A percentile compares a stretch with the other conserved stretches of the same genome.
phyloP scores from a whole-genome alignment of 345 rosid genomes.

The Lumnitzera racemosa region DNA sequence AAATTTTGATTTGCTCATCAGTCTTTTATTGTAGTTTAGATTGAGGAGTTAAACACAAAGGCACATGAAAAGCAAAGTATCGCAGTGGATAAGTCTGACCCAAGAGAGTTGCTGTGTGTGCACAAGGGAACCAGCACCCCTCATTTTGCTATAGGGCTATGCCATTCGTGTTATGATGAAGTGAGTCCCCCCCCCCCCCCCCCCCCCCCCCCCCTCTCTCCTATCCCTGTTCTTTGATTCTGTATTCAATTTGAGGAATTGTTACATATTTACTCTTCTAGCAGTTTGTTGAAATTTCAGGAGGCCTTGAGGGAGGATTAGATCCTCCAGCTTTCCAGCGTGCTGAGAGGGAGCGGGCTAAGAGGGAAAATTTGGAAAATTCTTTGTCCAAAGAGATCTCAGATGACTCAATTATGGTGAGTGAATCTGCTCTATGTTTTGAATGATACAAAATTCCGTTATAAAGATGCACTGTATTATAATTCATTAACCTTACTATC shows the following conservation, averaged over 20 bases:
- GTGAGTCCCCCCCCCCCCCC: conserved; percentile 26
- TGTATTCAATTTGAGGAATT: conserved; percentile 7
- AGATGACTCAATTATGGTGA: conserved; percentile 23
- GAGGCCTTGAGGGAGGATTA: conserved; percentile 82
- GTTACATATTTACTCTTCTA: conserved; percentile 6
- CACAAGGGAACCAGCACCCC: conserved; percentile 44
- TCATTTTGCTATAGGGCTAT: conserved; percentile 53
- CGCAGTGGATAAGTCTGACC: conserved; percentile 16
- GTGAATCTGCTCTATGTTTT: conserved; percentile 1
- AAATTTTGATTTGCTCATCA: not conserved
- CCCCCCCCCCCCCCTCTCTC: not conserved
- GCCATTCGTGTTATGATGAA: conserved; percentile 55
- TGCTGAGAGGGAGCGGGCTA: conserved; percentile 40
- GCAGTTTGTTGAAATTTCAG: conserved; percentile 57
- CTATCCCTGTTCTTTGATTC: too few species aligned
- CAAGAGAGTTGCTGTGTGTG: conserved; percentile 46
- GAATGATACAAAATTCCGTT: too few species aligned
- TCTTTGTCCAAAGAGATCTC: conserved; percentile 29
- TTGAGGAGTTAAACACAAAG: conserved; percentile 56
- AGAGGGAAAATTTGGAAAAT: conserved; percentile 46
- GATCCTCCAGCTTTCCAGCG: conserved; percentile 91
- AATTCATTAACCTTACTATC: too few species aligned
- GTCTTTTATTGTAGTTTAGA: conserved; percentile 31
- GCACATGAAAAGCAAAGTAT: conserved; percentile 30
- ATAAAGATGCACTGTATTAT: too few species aligned